phyloP scores from a whole-genome alignment of 2,329 filamentous ascomycete genomes.

The Aspergillus novofumigatus region DNA sequence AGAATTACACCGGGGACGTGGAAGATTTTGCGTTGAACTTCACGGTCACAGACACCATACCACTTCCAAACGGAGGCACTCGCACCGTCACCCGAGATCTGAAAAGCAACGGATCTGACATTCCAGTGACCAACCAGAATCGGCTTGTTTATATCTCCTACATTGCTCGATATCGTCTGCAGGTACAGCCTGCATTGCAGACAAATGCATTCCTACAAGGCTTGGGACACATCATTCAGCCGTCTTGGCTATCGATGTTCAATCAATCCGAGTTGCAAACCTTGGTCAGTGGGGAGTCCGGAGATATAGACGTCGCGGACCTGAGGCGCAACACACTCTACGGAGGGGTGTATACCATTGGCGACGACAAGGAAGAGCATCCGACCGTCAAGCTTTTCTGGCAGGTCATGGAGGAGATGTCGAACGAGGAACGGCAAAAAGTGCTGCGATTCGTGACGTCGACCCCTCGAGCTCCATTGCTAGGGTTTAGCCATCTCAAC shows the following conservation, averaged over 20 bases:
- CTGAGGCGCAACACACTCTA: constrained; percentile 80
- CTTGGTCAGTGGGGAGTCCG: constrained; percentile 81
- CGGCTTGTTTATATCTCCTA: constrained; percentile 91
- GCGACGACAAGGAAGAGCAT: constrained; percentile 84
- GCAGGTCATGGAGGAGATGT: constrained; percentile 75
- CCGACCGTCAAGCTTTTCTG: constrained; percentile 84
- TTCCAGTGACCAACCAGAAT: constrained; percentile 84
- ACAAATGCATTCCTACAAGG: constrained; percentile 85
- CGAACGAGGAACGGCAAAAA: constrained; percentile 72
- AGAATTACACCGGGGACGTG: constrained; percentile 80
- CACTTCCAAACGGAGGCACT: constrained; percentile 49
- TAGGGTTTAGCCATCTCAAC: constrained; percentile 82
- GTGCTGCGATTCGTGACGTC: constrained; percentile 95
- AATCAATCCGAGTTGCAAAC: constrained; percentile 94
- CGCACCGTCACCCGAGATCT: constrained; percentile 70
- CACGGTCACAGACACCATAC: constrained; percentile 70
- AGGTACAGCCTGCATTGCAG: constrained; percentile 73
- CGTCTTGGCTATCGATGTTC: constrained; percentile 96
- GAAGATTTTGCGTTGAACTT: constrained; percentile 81
- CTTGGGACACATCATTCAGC: constrained; percentile 81
- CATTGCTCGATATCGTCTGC: constrained; percentile 80
- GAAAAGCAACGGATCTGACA: constrained; percentile 70
- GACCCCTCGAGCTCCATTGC: constrained; percentile 80
- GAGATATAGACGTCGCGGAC: constrained; percentile 82
- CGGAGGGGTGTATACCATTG: constrained; percentile 80